phyloP scores from a whole-genome alignment of 2,329 filamentous ascomycete species.

The Pseudogymnoascus sp. region DNA sequence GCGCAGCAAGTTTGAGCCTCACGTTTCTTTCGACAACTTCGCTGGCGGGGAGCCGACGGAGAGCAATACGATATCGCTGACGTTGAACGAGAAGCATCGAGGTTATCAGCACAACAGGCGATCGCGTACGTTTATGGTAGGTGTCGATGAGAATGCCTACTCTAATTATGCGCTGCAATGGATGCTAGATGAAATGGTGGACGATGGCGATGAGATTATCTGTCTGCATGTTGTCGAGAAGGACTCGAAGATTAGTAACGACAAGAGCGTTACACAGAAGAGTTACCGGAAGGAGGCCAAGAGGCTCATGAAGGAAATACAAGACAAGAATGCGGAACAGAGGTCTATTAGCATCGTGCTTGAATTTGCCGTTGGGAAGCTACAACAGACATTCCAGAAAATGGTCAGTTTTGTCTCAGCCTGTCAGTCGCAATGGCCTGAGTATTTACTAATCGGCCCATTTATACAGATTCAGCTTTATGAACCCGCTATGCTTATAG shows the following conservation, averaged over 20 bases:
- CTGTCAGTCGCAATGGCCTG: background rate
- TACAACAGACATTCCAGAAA: constrained; percentile 64
- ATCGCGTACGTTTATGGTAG: constrained; percentile 64
- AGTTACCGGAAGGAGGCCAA: constrained; percentile 59
- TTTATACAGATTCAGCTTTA: constrained; percentile 58
- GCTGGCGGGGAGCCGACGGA: constrained; percentile 58
- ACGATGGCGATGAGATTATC: constrained; percentile 69
- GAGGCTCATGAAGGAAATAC: constrained; percentile 56
- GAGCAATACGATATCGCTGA: constrained; percentile 51
- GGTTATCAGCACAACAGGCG: constrained; percentile 62
- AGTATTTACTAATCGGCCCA: constrained; percentile 3
- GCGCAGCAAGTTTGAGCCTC: constrained; percentile 52
- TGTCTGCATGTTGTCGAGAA: constrained; percentile 67
- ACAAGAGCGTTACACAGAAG: constrained; percentile 50
- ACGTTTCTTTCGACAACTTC: constrained; percentile 71
- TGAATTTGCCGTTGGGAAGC: constrained; percentile 65
- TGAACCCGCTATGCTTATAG: constrained; percentile 65
- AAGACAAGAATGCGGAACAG: constrained; percentile 62
- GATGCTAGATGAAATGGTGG: constrained; percentile 69
- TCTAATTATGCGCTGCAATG: constrained; percentile 68
- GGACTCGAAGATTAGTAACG: constrained; percentile 57
- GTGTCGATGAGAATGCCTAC: constrained; percentile 68
- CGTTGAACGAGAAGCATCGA: constrained; percentile 64
- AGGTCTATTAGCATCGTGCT: constrained; percentile 66
- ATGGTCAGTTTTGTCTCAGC: constrained; percentile 46